These are phyloP conservation scores for Asterella californica DNA, from an alignment of 225 moss, liverwort and hornwort species.

Conservation along the genomic window DNA sequence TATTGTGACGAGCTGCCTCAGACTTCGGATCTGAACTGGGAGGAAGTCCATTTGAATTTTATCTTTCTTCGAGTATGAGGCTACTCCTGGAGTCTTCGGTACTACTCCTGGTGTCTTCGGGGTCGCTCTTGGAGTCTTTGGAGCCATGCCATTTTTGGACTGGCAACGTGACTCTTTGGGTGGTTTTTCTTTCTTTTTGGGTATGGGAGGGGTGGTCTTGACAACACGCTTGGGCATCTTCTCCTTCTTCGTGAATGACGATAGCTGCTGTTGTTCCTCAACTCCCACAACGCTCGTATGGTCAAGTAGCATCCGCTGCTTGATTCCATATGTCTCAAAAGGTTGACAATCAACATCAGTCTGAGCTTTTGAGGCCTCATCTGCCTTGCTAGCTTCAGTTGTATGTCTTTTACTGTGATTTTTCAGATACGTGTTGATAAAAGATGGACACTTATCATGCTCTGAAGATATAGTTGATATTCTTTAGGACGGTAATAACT, in stretches of 20 bases:
- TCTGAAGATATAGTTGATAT: too few relatives aligned
- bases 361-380: slow-evolving; percentile 1
- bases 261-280: slow-evolving; percentile 2
- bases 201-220: slow-evolving; percentile 13
- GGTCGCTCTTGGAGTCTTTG: slow-evolving; percentile 8
- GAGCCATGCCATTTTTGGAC: neutral
- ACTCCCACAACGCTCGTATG: slow-evolving; percentile 1
- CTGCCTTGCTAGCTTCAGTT: slow-evolving; percentile 16
- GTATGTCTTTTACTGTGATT: too few relatives aligned
- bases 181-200: slow-evolving; percentile 24
- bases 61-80: slow-evolving; percentile 6
- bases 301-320: slow-evolving; percentile 32
- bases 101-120: neutral
- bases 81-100: slow-evolving; percentile 2
- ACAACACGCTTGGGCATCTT: slow-evolving; percentile 8
- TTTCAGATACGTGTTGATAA: too few relatives aligned
- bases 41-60: too few relatives aligned
- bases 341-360: slow-evolving; percentile 15
- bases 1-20: too few relatives aligned
- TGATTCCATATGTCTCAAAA: slow-evolving; percentile 20
- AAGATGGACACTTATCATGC: too few relatives aligned
- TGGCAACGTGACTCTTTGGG: neutral
- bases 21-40: too few relatives aligned
- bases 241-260: slow-evolving; percentile 4
- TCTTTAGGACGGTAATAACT: too few relatives aligned